Evolutionary conservation across 2,329 filamentous ascomycete genomes (phyloP), one percentile per base, ranked within the genome.

Genomic region (Endoconidiophora laricicola): DNA sequence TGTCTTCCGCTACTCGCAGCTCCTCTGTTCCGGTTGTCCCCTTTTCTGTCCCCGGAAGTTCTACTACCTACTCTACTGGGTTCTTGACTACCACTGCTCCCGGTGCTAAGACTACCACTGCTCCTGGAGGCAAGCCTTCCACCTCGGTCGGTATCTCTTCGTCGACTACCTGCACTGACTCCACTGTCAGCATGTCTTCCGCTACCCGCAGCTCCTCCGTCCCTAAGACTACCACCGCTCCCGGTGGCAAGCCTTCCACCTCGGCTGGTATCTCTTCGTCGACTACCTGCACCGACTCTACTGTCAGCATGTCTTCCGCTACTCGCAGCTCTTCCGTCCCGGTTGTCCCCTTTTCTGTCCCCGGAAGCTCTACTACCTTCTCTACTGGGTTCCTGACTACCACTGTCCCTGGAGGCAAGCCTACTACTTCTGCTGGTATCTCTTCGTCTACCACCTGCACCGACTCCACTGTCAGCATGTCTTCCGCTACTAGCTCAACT

Each of bases 171-270:
- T 48, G 63, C 49, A 65, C 64, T 18, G 59, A 69, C 48, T 68
- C 61, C 58, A 62, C 63, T 43, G 56, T 56, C 14, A 58, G 55
- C 65, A 72, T 54, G 57, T 71, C 70, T 38, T 78, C 74, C 61
- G 68, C 66, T 45, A 64, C 73, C n/a, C 58, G 59, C 9, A 60
- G 67, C 3, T 59, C 58, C 36, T 58, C 66, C 62, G 68, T 65
- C 57, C 64, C 66, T 9, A 60, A 60, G 57, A 58, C 59, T 33
- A 56, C 59, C 41, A 57, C 62, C 38, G 60, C 67, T 38, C 63
- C 62, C 9, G 69, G 67, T 2, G 61, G 66, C 55, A 61, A 62
- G 53, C 4, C 6, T 26, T 10, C 48, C 36, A 16, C 20, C n/a
- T 50, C 48, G 6, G 39, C 42, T 16, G 45, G 24, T 12, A 22